These are phyloP conservation scores for Pichia eremophila DNA, from an alignment of 805 yeast species.

Conservation along the genomic window DNA sequence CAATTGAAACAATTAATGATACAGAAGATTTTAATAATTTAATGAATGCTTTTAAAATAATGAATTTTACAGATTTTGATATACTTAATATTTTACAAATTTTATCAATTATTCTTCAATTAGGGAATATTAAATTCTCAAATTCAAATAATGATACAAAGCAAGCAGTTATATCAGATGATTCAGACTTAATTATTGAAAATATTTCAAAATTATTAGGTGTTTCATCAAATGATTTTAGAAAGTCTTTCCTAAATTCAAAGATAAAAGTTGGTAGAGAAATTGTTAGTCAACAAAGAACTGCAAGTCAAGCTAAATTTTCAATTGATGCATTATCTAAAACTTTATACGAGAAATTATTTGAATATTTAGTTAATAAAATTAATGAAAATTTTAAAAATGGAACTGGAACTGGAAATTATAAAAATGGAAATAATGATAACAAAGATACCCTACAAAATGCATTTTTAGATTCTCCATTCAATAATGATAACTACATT, in stretches of 20 bases:
- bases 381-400: conserved; percentile 58
- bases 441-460: neutral
- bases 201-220: conserved; percentile 57
- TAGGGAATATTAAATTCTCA: conserved; percentile 76
- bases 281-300: conserved; percentile 67
- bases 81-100: conserved; percentile 50
- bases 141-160: conserved; percentile 49
- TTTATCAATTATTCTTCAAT: conserved; percentile 67
- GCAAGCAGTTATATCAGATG: conserved; percentile 61
- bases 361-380: conserved; percentile 63
- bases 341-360: conserved; percentile 74
- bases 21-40: conserved; percentile 54
- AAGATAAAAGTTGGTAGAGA: conserved; percentile 89
- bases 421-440: conserved; percentile 20
- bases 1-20: conserved; percentile 73
- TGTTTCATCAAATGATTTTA: conserved; percentile 38
- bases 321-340: conserved; percentile 84
- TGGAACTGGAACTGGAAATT: conserved; percentile 39
- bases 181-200: conserved; percentile 36
- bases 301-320: conserved; percentile 69
- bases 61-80: conserved; percentile 57
- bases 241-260: conserved; percentile 60
- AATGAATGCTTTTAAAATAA: conserved; percentile 54
- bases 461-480: neutral
- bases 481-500: conserved; percentile 29